Evolutionary conservation across 2,329 filamentous ascomycete species (phyloP), one percentile per base, ranked within the genome.

Genomic region (Beauveria scarabaeidicola): DNA sequence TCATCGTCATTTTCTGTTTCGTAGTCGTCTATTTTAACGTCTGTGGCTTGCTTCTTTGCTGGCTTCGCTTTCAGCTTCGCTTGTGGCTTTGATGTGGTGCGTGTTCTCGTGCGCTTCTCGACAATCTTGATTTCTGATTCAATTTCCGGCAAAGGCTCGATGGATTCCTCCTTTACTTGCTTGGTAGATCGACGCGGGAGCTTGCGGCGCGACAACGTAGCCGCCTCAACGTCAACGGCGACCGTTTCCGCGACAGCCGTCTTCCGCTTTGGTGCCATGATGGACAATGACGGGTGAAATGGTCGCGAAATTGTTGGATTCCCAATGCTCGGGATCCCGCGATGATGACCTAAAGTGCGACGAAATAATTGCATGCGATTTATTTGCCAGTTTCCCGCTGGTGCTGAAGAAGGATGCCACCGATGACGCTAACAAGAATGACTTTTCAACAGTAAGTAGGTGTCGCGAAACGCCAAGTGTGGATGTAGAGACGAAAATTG

Each of bases 221-320:
- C 19, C 17, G 11, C 29, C 4, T 21, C 46, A 10, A 8, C 17
- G 23, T n/a, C 23, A 2, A 25, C n/a, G 11, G 29, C 44, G 19
- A 27, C 46, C 15, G 15, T 32, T 41, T 58, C 44, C 4, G 27
- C 38, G 36, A 17, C 36, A n/a, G 36, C 11, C 23, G 46, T 27
- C n/a, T 50, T 58, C 36, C 55, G 46, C 36, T 58, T 58, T 25
- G 36, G 55, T 7, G 55, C 44, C 55, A 58, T 58, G 11, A 32
- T 17, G 9, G 46, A 29, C 5, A 43, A n/a, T 29, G 55, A 41
- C 15, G 13, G 10, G 1, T 8, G 15, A 17, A 48, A 27, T 13
- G 8, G 21, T 9, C 27, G 41, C 27, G 41, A 47, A 13, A 10
- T 3, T 11, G 23, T 32, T 11, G 9, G 8, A 1, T 3, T 13